Conservation (phyloP, 1,284 basidiomycete genomes). For the Malassezia japonica region DNA sequence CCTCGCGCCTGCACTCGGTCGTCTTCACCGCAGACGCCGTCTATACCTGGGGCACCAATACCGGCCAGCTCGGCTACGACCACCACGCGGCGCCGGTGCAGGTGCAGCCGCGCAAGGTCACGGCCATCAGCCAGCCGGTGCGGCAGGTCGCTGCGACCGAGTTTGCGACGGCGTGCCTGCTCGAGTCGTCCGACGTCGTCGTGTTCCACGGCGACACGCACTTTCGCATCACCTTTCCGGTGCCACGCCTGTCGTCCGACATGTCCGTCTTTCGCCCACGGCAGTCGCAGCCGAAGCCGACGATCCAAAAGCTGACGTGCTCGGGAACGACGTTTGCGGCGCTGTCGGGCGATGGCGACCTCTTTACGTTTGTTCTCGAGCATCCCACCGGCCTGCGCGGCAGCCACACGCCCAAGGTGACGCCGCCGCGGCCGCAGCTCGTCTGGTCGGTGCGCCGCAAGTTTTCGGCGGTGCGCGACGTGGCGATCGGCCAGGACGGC, state of each 20-base stretch:
- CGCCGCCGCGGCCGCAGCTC: slow-evolving; percentile 63
- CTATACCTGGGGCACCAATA: slow-evolving; percentile 92
- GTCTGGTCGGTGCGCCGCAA: slow-evolving; percentile 80
- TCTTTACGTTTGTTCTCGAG: slow-evolving; percentile 67
- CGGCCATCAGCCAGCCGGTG: slow-evolving; percentile 50
- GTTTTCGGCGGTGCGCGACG: slow-evolving; percentile 70
- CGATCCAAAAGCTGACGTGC: slow-evolving; percentile 69
- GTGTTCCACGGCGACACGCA: slow-evolving; percentile 68
- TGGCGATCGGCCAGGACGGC: slow-evolving; percentile 78
- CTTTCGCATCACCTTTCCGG: slow-evolving; percentile 58
- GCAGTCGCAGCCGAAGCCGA: slow-evolving; percentile 45
- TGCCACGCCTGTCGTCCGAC: slow-evolving; percentile 48
- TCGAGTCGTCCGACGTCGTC: slow-evolving; percentile 67
- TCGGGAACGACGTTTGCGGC: slow-evolving; percentile 77
- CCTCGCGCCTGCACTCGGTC: slow-evolving; percentile 74
- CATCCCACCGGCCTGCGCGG: slow-evolving; percentile 33
- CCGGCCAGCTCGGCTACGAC: slow-evolving; percentile 72
- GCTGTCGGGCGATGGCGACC: slow-evolving; percentile 75
- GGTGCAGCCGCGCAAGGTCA: slow-evolving; percentile 69
- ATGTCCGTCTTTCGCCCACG: slow-evolving; percentile 55
- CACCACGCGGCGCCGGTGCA: slow-evolving; percentile 63
- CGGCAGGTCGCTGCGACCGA: slow-evolving; percentile 53
- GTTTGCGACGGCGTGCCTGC: slow-evolving; percentile 67
- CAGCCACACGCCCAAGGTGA: slow-evolving; percentile 15
- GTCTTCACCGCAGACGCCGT: slow-evolving; percentile 78